phyloP scores from a whole-genome alignment of 2,329 filamentous ascomycete genomes.

The Diaporthe aspalathi region DNA sequence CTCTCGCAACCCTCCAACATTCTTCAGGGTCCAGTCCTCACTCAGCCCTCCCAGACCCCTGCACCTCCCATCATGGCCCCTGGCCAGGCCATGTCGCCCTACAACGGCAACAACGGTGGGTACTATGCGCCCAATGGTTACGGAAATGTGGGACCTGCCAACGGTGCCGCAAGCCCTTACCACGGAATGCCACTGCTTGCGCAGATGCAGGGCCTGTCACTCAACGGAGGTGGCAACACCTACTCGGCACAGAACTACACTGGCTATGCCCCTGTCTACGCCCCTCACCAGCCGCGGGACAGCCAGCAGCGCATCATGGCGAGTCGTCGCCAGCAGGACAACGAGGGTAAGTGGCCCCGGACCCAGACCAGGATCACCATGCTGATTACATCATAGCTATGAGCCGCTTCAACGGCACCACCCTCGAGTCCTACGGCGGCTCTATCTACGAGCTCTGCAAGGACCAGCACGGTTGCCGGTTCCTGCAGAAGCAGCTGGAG shows the following conservation, averaged over 20 bases:
- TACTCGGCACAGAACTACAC: constrained; percentile 70
- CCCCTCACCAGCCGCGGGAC: constrained; percentile 67
- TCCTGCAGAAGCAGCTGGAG: constrained; percentile 96
- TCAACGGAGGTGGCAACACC: constrained; percentile 60
- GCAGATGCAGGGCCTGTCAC: constrained; percentile 74
- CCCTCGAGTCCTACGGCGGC: constrained; percentile 82
- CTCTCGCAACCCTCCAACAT: constrained; percentile 50
- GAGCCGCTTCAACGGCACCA: constrained; percentile 85
- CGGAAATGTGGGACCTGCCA: constrained; percentile 40
- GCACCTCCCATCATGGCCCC: constrained; percentile 45
- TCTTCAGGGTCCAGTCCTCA: constrained; percentile 27
- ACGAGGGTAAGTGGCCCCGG: constrained; percentile 67
- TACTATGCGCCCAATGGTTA: constrained; percentile 47
- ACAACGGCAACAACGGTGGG: constrained; percentile 46
- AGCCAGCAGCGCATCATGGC: constrained; percentile 81
- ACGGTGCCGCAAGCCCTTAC: constrained; percentile 33
- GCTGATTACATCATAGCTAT: constrained; percentile 63
- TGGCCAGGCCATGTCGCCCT: constrained; percentile 44
- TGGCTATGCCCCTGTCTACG: constrained; percentile 65
- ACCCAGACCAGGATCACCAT: constrained; percentile 6
- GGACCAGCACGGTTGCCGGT: constrained; percentile 97
- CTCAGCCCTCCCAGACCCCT: constrained; percentile 37
- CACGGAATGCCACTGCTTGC: constrained; percentile 71
- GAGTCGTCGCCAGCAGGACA: constrained; percentile 79
- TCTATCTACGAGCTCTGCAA: constrained; percentile 94